phyloP scores from a whole-genome alignment of 179 eudicot species.

The Pouteria campechiana region DNA sequence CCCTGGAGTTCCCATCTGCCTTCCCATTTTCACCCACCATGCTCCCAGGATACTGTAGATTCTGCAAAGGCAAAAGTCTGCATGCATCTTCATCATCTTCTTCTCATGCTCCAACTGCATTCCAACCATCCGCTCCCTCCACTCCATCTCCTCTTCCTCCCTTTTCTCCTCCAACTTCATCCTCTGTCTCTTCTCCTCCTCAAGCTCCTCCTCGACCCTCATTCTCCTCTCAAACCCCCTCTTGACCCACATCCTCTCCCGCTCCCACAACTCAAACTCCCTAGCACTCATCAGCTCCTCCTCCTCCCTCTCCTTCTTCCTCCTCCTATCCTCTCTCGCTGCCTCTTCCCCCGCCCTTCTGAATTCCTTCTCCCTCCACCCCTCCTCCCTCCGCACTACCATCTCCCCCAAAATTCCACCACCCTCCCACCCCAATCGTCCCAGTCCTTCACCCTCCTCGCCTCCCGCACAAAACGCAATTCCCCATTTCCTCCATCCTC shows the following conservation, averaged over 20 bases:
- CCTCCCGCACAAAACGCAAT: slow-evolving; percentile 12
- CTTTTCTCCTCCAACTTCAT: slow-evolving; percentile 78
- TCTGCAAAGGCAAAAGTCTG: slow-evolving; percentile 72
- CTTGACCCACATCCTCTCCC: slow-evolving; percentile 37
- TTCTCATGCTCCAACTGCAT: slow-evolving; percentile 86
- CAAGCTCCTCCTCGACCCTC: slow-evolving; percentile 43
- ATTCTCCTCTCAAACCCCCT: slow-evolving; percentile 35
- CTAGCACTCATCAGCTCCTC: slow-evolving; percentile 26
- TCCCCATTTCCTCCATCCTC: slow-evolving; percentile 21
- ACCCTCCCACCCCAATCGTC: slow-evolving; percentile 35
- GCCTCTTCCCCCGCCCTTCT: too few relatives aligned
- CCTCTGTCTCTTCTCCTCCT: slow-evolving; percentile 56
- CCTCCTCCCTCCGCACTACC: slow-evolving; percentile 46
- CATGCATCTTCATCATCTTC: slow-evolving; percentile 85
- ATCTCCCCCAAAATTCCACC: slow-evolving; percentile 63
- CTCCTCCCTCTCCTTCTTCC: slow-evolving; percentile 16
- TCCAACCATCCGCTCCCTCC: slow-evolving; percentile 73
- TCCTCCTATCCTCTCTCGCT: slow-evolving; percentile 28
- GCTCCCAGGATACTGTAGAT: slow-evolving; percentile 68
- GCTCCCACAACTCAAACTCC: slow-evolving; percentile 44
- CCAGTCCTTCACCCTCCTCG: slow-evolving; percentile 24
- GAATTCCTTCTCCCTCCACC: slow-evolving; percentile 43
- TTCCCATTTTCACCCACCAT: slow-evolving; percentile 55
- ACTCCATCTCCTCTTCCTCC: slow-evolving; percentile 80
- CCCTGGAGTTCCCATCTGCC: slow-evolving; percentile 49